These are phyloP conservation scores for Arabis alpina DNA, from an alignment of 345 rosid genomes.

Conservation along the genomic window DNA sequence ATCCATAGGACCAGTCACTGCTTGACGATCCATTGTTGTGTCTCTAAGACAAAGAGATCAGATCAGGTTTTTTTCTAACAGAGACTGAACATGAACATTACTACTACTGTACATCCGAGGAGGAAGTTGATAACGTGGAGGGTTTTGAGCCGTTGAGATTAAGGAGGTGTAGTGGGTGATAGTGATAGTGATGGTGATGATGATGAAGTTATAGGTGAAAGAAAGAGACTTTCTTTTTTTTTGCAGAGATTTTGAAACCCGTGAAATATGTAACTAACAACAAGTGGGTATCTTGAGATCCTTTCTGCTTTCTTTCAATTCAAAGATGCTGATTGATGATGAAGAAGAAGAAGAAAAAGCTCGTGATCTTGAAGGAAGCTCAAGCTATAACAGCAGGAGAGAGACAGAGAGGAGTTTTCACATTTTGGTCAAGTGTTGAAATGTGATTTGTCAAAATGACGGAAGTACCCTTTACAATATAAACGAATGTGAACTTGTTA, in stretches of 20 bases:
- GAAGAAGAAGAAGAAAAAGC: neutral
- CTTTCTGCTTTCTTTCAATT: slow-evolving; percentile 6
- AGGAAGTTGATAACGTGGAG: slow-evolving; percentile 30
- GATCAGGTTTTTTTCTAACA: slow-evolving; percentile 14
- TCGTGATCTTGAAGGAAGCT: slow-evolving; percentile 40
- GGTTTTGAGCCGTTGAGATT: slow-evolving; percentile 19
- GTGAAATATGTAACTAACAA: slow-evolving; percentile 49
- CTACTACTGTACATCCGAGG: slow-evolving; percentile 10
- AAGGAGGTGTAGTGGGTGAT: slow-evolving; percentile 11
- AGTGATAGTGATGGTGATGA: slow-evolving; percentile 4
- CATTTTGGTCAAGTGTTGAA: slow-evolving; percentile 11
- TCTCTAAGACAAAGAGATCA: slow-evolving; percentile 8
- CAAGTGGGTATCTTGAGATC: slow-evolving; percentile 47
- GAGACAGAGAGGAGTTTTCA: slow-evolving; percentile 16
- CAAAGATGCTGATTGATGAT: slow-evolving; percentile 14
- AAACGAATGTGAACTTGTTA: neutral
- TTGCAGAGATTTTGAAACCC: slow-evolving; percentile 28
- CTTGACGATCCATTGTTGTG: slow-evolving; percentile 70
- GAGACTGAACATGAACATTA: slow-evolving; percentile 6
- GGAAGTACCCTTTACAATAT: slow-evolving; percentile 12
- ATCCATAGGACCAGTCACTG: slow-evolving; percentile 82
- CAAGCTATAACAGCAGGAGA: slow-evolving; percentile 10
- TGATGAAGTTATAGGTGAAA: slow-evolving; percentile 28
- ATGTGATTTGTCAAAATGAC: slow-evolving; percentile 33
- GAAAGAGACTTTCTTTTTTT: slow-evolving; percentile 32